phyloP scores from a whole-genome alignment of 2,329 filamentous ascomycete species.

The Dryadomyces quercus-mongolicae region DNA sequence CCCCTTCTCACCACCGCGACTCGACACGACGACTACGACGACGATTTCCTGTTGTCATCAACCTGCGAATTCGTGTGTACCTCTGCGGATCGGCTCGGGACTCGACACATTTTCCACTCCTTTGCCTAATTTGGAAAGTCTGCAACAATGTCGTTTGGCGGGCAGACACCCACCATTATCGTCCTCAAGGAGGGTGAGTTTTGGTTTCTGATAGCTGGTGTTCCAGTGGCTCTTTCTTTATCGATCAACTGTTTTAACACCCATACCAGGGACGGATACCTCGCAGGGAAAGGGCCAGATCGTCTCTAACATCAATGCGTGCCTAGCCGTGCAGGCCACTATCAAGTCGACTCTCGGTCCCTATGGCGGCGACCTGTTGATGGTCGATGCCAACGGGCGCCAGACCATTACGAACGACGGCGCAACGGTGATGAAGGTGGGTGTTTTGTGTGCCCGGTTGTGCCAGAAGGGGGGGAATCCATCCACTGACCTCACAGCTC shows the following conservation, averaged over 20 bases:
- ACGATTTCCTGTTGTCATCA: neutral
- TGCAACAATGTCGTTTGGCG: conserved; percentile 78
- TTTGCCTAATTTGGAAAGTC: neutral
- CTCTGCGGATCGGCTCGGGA: neutral
- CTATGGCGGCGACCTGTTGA: conserved; percentile 89
- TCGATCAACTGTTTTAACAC: neutral
- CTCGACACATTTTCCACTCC: neutral
- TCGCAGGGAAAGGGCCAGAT: conserved; percentile 97
- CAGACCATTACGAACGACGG: conserved; percentile 99
- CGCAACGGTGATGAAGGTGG: conserved; percentile 95
- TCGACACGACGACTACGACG: too few relatives aligned
- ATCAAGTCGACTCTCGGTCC: conserved; percentile 94
- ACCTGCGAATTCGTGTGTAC: neutral
- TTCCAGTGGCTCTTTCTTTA: neutral
- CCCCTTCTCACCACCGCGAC: neutral
- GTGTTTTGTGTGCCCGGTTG: conserved; percentile 9
- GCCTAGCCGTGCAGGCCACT: conserved; percentile 86
- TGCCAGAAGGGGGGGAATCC: neutral
- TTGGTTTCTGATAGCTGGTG: neutral
- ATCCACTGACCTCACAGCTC: conserved; percentile 40
- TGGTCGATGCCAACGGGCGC: conserved; percentile 89
- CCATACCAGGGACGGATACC: conserved; percentile 75
- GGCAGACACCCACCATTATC: conserved; percentile 94
- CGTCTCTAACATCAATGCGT: conserved; percentile 96
- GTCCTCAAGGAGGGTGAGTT: conserved; percentile 89